phyloP scores from a whole-genome alignment of 1,139 yeast species.

The Hyphopichia buzzinii region DNA sequence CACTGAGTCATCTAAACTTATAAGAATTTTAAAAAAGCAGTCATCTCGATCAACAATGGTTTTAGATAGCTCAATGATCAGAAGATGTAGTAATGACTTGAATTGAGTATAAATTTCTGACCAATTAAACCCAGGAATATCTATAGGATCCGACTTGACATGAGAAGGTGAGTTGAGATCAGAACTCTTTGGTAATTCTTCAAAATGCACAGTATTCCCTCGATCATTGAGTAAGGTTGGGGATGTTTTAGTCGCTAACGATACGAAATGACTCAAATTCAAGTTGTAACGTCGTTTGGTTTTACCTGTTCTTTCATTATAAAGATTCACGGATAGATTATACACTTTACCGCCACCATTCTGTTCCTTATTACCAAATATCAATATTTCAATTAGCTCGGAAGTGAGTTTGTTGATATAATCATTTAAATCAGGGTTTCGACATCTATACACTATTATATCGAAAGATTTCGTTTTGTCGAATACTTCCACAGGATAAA shows the following conservation, averaged over 20 bases:
- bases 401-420: constrained; percentile 33
- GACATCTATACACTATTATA: constrained; percentile 32
- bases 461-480: constrained; percentile 37
- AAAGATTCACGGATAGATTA: constrained; percentile 24
- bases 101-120: constrained; percentile 31
- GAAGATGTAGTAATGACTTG: constrained; percentile 28
- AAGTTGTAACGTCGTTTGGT: constrained; percentile 25
- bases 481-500: constrained; percentile 45
- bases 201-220: neutral
- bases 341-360: constrained; percentile 15
- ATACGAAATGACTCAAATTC: constrained; percentile 26
- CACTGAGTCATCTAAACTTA: constrained; percentile 26
- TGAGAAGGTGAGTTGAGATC: neutral
- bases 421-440: constrained; percentile 42
- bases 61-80: constrained; percentile 21
- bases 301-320: constrained; percentile 17
- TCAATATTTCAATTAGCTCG: constrained; percentile 17
- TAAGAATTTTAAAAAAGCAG: constrained; percentile 27
- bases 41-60: constrained; percentile 12
- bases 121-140: constrained; percentile 32
- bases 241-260: constrained; percentile 8
- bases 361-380: constrained; percentile 7
- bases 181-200: neutral
- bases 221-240: constrained; percentile 6
- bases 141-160: constrained; percentile 9